Evolutionary conservation across 305 asterid species (phyloP).

Genomic region (Lippia alba): DNA sequence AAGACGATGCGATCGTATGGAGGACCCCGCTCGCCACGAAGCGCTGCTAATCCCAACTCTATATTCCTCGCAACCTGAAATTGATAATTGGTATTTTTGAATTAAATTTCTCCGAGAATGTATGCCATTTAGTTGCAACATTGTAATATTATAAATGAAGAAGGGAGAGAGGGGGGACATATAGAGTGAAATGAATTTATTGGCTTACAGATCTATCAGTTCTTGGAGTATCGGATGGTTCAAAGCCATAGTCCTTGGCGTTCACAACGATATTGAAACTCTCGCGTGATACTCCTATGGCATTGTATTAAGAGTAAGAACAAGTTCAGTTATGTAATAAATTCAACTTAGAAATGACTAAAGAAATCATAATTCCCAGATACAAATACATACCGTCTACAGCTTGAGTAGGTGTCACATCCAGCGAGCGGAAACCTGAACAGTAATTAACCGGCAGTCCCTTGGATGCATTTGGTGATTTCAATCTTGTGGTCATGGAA

Average conservation of each 20-base stretch:
- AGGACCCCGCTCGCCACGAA: constrained; percentile 86
- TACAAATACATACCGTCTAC: constrained; percentile 63
- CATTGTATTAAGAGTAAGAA: constrained; percentile 25
- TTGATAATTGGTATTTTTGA: background rate
- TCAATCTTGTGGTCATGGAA: constrained; percentile 88
- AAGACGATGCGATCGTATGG: constrained; percentile 87
- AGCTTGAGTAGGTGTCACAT: constrained; percentile 55
- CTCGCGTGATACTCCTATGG: constrained; percentile 87
- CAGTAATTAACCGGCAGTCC: constrained; percentile 95
- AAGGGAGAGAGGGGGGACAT: background rate
- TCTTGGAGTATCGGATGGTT: constrained; percentile 91
- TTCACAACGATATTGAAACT: constrained; percentile 74
- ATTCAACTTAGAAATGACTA: constrained; percentile 4
- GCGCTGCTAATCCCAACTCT: constrained; percentile 88
- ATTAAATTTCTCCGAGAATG: background rate
- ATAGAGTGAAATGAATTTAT: constrained; percentile 9
- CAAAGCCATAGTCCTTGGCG: constrained; percentile 81
- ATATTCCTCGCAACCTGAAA: constrained; percentile 72
- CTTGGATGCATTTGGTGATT: constrained; percentile 77
- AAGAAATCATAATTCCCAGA: background rate
- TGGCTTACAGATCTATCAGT: constrained; percentile 90
- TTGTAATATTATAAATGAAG: too few relatives aligned
- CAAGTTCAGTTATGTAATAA: background rate
- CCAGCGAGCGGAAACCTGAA: constrained; percentile 85
- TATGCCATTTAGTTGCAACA: too few relatives aligned